Evolutionary conservation across 805 yeast genomes (phyloP), one percentile per base, ranked within the genome.

Genomic region (Cyberlindnera bimundalis): DNA sequence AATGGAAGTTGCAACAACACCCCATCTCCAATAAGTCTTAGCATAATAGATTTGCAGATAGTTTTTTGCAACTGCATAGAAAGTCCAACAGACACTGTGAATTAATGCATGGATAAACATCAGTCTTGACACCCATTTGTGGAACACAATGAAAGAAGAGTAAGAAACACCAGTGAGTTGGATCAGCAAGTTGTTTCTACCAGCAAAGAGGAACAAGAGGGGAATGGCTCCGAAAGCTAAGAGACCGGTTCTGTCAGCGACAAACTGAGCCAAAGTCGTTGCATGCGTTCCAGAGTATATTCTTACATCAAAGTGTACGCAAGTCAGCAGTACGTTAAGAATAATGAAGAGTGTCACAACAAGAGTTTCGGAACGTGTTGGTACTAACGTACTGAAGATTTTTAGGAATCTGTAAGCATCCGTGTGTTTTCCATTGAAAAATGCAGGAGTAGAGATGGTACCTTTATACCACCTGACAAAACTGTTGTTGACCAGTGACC

Each of bases 161-260:
- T 74, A 79, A 6, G 78, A 66, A 70, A 86, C 71, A 9, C 86
- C 85, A 1, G 90, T 77, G 7, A 79, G 41, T 52, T 63, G 65
- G 42, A 73, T 73, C 44, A 84, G 56, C 24, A 85, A 65, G 56
- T 81, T 85, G 60, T 83, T 85, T 50, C 93, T 65, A 11, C 87
- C 84, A 6, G 85, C 81, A 54, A 84, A 78, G 24, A 83, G 58
- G 23, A 26, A 6, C 28, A 26, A 26, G 13, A 26, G 14, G 7
- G 28, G 28, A 26, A 26, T n/a, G 3, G 33, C 43, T 8, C 28
- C 28, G 12, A 26, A 26, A 26, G 28, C 28, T n/a, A 26, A 26
- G 6, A 26, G 28, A n/a, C 28, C 28, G 6, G 28, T 26, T 9
- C 28, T 7, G n/a, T 26, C 28, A 6, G 28, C 28, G 6, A 26